Conservation (phyloP, 768 basidiomycete genomes). For the Mrakia gelida region DNA sequence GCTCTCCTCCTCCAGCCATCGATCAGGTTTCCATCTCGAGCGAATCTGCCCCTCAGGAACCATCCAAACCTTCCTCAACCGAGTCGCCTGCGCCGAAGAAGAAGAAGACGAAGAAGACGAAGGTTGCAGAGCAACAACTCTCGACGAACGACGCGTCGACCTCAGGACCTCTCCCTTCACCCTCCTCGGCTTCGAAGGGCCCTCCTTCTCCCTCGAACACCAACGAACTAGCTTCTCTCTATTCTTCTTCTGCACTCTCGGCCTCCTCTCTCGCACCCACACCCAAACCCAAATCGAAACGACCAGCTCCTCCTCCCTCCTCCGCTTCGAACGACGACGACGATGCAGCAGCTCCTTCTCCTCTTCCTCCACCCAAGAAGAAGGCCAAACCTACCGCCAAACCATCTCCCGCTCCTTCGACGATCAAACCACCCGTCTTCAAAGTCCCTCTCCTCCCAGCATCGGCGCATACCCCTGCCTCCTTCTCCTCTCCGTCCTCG, state of each 20-base stretch:
- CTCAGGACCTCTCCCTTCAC: background rate
- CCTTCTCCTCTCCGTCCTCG: background rate
- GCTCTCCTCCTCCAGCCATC: background rate
- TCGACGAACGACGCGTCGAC: background rate
- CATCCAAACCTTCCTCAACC: background rate
- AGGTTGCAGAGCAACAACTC: background rate
- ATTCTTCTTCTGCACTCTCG: background rate
- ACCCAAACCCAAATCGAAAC: background rate
- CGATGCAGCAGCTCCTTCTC: background rate
- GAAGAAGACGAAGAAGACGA: background rate
- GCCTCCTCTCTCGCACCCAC: background rate
- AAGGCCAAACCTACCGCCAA: background rate
- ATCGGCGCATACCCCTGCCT: slow-evolving; percentile 10
- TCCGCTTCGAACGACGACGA: background rate
- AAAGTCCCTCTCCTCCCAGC: slow-evolving; percentile 1
- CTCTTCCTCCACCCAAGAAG: background rate
- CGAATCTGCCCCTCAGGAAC: background rate
- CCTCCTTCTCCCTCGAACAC: background rate
- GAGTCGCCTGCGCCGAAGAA: background rate
- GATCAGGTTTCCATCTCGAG: background rate
- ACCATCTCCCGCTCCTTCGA: background rate
- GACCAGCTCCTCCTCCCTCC: background rate
- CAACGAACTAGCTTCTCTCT: background rate
- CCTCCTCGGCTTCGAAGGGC: background rate
- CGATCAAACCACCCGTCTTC: background rate